Evolutionary conservation across 139 green algal genomes (phyloP), one percentile per base, ranked within the genome.

Genomic region (Closterium sp.): DNA sequence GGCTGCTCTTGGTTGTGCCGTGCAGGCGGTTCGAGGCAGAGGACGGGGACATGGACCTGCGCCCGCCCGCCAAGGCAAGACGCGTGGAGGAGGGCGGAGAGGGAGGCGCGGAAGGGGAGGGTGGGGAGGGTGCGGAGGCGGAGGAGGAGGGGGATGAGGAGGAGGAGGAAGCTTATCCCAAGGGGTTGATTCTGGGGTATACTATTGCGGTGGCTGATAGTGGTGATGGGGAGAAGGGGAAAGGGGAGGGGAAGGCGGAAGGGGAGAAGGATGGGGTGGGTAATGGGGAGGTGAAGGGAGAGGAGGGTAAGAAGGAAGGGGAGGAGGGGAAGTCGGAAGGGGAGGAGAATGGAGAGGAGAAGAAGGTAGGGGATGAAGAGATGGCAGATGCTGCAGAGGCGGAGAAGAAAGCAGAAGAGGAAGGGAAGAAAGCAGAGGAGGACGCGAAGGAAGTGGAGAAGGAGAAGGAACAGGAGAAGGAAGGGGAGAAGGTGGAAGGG

Each of bases 71-170:
- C 42, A 73, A 90, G 87, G n/a, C 87, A 1, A 31, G 27, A n/a
- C 9, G 10, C 19, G 86, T 50, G 38, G 45, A 38, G 87, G 87
- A 38, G 45, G 87, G 29, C 19, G 22, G n/a, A 13, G 29, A 90
- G 87, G 19, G 29, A 31, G 28, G 29, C 19, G 42, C 87, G 22
- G 87, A 85, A 4, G 87, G 27, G 24, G 84, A 87, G 84, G 84
- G 10, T 1, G 87, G n/a, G 13, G 28, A 27, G 45, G 45, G 29
- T 1, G 87, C 38, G 28, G 87, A 90, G 6, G 87, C 24, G 34
- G 45, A 90, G 28, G 28, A 28, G 87, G 87, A 85, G 29, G 29
- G 86, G 45, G 87, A 90, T 19, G 29, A 90, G 45, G 87, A 90
- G 45, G 28, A 79, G 19, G 87, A 90, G 38, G 87, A 73, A 6